phyloP scores from a whole-genome alignment of 768 basidiomycete species.

The Boletus subcaerulescens region DNA sequence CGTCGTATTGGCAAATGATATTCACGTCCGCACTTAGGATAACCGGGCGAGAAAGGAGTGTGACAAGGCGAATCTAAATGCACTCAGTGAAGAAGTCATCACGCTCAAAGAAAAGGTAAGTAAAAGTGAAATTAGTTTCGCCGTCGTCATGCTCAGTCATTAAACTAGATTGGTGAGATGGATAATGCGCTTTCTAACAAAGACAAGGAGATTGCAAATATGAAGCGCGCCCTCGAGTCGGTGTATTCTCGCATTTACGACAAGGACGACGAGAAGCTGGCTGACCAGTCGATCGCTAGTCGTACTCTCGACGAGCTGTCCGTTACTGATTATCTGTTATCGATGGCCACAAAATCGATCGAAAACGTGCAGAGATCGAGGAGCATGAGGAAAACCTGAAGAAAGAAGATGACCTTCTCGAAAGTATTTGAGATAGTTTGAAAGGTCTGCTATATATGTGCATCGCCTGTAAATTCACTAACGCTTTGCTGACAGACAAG shows the following conservation, averaged over 20 bases:
- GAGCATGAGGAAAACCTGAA: constrained; percentile 67
- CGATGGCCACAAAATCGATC: constrained; percentile 74
- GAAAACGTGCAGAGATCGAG: constrained; percentile 63
- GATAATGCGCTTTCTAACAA: constrained; percentile 47
- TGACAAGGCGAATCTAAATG: constrained; percentile 69
- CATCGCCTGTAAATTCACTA: background rate
- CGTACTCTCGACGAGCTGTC: constrained; percentile 66
- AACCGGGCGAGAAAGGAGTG: constrained; percentile 74
- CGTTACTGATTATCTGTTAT: no score
- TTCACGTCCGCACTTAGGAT: constrained; percentile 43
- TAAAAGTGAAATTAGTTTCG: background rate
- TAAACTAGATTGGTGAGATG: constrained; percentile 50
- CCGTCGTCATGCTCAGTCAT: background rate
- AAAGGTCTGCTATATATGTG: constrained; percentile 55
- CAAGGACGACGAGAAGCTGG: constrained; percentile 42
- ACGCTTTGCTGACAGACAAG: constrained; percentile 59
- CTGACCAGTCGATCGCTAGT: constrained; percentile 62
- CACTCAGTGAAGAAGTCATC: constrained; percentile 69
- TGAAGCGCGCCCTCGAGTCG: constrained; percentile 85
- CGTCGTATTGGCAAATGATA: background rate
- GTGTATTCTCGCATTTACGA: constrained; percentile 78
- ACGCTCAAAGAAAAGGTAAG: constrained; percentile 67
- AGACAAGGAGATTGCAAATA: constrained; percentile 71
- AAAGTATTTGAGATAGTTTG: constrained; percentile 77
- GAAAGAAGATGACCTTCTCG: constrained; percentile 78